These are phyloP conservation scores for Rhizophlyctis rosea DNA, from an alignment of 192 early-diverging fungal species.

Conservation along the genomic window DNA sequence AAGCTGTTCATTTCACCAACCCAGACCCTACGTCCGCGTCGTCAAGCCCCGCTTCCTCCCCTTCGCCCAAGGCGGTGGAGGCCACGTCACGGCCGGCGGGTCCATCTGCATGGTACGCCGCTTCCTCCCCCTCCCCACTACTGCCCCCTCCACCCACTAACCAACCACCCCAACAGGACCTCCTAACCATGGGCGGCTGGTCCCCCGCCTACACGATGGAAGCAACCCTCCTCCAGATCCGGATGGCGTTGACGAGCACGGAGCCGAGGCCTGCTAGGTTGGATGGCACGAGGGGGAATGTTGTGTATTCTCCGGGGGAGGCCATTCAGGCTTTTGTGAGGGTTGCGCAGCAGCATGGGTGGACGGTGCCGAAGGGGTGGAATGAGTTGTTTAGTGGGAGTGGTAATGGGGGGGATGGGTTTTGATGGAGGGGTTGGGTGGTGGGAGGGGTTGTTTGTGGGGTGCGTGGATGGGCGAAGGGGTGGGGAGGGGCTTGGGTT, in stretches of 20 bases:
- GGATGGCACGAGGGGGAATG: neutral
- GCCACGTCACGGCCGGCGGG: constrained; percentile 44
- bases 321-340: constrained; percentile 27
- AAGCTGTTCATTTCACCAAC: too few species aligned
- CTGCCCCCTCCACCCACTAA: neutral
- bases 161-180: constrained; percentile 16
- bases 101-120: too few species aligned
- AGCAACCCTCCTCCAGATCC: constrained; percentile 38
- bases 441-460: too few species aligned
- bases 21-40: constrained; percentile 39
- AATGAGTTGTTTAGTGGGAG: neutral
- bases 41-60: constrained; percentile 34
- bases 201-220: constrained; percentile 36
- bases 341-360: constrained; percentile 40
- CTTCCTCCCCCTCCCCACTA: constrained; percentile 17
- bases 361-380: constrained; percentile 27
- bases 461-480: too few species aligned
- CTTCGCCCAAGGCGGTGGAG: constrained; percentile 40
- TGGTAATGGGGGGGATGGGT: too few species aligned
- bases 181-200: constrained; percentile 40
- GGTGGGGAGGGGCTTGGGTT: too few species aligned
- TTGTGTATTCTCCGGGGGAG: constrained; percentile 9
- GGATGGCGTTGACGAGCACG: constrained; percentile 31
- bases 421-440: too few species aligned
- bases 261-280: constrained; percentile 16